Evolutionary conservation across 306 rosid species (phyloP), one percentile per base, ranked within the genome.

Genomic region (Vigna radiata): DNA sequence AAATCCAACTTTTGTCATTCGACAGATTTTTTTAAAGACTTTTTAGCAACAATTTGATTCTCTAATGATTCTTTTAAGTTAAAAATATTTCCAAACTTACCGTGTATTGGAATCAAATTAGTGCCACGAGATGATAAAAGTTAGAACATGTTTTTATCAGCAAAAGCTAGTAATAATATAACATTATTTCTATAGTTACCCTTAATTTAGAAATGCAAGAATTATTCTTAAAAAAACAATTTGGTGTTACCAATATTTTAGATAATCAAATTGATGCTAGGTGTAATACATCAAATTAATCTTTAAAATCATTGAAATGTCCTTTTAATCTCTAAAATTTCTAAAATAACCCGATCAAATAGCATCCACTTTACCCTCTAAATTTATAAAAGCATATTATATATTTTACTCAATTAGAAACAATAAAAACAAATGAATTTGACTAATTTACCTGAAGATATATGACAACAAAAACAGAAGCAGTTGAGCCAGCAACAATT

Each of bases 401-500:
- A 6, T 36, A 36, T 36, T 36, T 41, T 1, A 9, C 12, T 9
- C 4, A 9, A 46, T 12, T 2, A 2, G 4, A 46, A 46, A 46
- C 16, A 46, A 33, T 33, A 46, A 11, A 13, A 46, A 46, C 50
- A 46, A 14, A 19, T 27, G 25, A 63, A 15, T 18, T 1, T 53
- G 15, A 48, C 18, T 12, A 55, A 33, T 46, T 84, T 80, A 90
- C 96, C 96, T 92, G 93, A 16, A 92, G 75, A 77, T 88, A 92
- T 10, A 85, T 71, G 15, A 88, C 87, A 1, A 73, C 70, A 41
- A 92, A 64, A 4, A 82, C 78, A 7, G 96, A 82, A 31, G 82
- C 23, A 53, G 89, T 74, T 13, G 88, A 87, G 12, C 90, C 90
- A 8, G 76, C 79, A 0, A 91, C 97, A 8, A 93, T 58, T 0